Evolutionary conservation across 2,329 filamentous ascomycete genomes (phyloP).

Genomic region (Penicillium hesseltinei): DNA sequence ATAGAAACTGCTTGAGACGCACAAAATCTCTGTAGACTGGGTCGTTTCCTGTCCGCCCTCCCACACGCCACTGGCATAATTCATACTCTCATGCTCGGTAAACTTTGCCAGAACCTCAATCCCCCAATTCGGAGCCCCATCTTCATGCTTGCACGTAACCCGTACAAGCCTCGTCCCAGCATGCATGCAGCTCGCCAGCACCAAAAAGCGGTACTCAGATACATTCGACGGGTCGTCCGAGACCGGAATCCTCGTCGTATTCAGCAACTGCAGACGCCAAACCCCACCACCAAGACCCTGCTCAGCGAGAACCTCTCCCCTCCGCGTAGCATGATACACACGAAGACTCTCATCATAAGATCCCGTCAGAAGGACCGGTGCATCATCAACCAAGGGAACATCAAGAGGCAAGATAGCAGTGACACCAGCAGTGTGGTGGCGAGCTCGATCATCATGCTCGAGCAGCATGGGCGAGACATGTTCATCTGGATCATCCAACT

Average conservation of each 20-base stretch:
- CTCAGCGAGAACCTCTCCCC: conserved; percentile 59
- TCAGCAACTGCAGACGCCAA: conserved; percentile 71
- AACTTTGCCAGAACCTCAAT: conserved; percentile 70
- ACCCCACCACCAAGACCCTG: conserved; percentile 73
- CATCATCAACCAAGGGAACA: conserved; percentile 40
- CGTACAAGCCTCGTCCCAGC: conserved; percentile 70
- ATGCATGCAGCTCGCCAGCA: conserved; percentile 95
- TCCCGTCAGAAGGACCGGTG: conserved; percentile 70
- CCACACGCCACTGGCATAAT: conserved; percentile 73
- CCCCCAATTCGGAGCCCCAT: conserved; percentile 50
- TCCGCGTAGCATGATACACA: conserved; percentile 47
- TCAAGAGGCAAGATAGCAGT: conserved; percentile 77
- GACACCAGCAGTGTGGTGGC: conserved; percentile 75
- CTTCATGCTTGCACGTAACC: conserved; percentile 32
- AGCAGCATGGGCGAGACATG: conserved; percentile 18
- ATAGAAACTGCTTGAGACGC: conserved; percentile 55
- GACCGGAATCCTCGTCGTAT: conserved; percentile 1
- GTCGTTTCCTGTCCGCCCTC: conserved; percentile 18
- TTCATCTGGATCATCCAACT: conserved; percentile 14
- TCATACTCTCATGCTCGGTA: conserved; percentile 89
- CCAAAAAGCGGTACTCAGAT: conserved; percentile 37
- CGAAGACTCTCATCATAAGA: conserved; percentile 87
- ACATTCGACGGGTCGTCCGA: neutral
- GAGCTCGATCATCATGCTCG: conserved; percentile 48
- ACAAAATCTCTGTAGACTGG: conserved; percentile 24